Evolutionary conservation across 2,329 filamentous ascomycete genomes (phyloP), one percentile per base, ranked within the genome.

Genomic region (Colletotrichum cuscutae): DNA sequence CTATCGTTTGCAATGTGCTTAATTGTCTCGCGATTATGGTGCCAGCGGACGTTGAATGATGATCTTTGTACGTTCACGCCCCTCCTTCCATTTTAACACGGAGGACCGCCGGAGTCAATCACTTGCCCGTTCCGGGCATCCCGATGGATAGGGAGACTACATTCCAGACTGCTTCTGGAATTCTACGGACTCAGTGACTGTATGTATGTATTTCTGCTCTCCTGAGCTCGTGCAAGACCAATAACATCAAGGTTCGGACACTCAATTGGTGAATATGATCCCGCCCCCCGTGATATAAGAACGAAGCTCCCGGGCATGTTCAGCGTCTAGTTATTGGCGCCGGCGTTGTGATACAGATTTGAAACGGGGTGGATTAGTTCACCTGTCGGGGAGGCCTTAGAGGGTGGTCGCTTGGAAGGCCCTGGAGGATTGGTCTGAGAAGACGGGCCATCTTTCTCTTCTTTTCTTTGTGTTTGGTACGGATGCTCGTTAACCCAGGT

Each of bases 271-370:
- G 26, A 42, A 32, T 24, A 28, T 42, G 6, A 19, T 42, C 13
- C 15, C 37, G 2, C 15, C 37, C 37, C 37, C 13, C 13, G 19
- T 15, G 15, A 2, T 42, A 42, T 7, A 42, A 42, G 15, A 42
- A 42, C 32, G 32, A 19, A 19, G 13, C 4, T 42, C 1, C 37
- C 15, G 13, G 37, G 37, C 37, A 19, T 19, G 13, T 42, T 57
- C 57, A 32, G 64, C 46, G 15, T 59, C n/a, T 58, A 30, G 24
- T 15, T 53, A n/a, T 59, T 68, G 59, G 37, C 63, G 69, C 69
- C 22, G 26, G 15, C n/a, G 28, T 67, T 54, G 22, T 61, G 65
- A 70, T 35, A 69, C 59, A 60, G 46, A 46, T n/a, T 60, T 70
- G 70, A 72, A 72, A 72, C 70, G 60, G 65, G 46, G 4, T 22